Base-by-base conservation (phyloP, 176 grass and related monocot genomes). In the Ensete ventricosum region DNA sequence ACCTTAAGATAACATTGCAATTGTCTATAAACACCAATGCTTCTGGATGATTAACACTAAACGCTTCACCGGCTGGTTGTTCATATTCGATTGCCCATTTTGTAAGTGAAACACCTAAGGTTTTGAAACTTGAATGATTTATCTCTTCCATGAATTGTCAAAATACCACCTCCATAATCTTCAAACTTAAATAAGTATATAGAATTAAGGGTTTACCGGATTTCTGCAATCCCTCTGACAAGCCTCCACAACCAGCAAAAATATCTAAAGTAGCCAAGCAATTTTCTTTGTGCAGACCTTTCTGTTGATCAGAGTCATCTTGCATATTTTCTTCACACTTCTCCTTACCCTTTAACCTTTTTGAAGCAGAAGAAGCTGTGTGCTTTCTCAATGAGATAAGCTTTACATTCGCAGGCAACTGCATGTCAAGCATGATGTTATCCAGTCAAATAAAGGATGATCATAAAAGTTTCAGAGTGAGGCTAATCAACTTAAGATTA, bases 51-150 rank as follows among this genome's bases (percentile, higher is more conserved):
- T 99, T 99, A 77, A 89, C 64, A 26, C 80, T 77, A 84, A 99
- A 94, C 63, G 95, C 95, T 86, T 94, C 95, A 53, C 90, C 95
- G 72, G 95, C 95, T 79, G 95, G 84, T 63, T 91, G 82, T 75
- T 99, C 95, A 59, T 99, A 99, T 87, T 99, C 95, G 82, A 99
- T 99, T 78, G 95, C 95, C 95, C 95, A 99, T 82, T 99, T 99
- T 59, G 95, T 99, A 82, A 87, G 87, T 9, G 86, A 86, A 64
- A 81, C 84, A 80, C 95, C 95, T 94, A 76, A 8, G 23, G 49
- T 76, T 74, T 83, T 84, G 71, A 76, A 72, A 70, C 75, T 83
- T 5, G 62, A 63, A 66, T 50, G 79, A 4, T 52, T 20, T 72
- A 59, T 50, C 75, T 64, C 77, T 52, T 75, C 76, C 27, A 77